Percentiles rank a stretch among this genome's conserved stretches.
phyloP scores from a whole-genome alignment of 2,329 filamentous ascomycete genomes.

The Emergomyces africanus region DNA sequence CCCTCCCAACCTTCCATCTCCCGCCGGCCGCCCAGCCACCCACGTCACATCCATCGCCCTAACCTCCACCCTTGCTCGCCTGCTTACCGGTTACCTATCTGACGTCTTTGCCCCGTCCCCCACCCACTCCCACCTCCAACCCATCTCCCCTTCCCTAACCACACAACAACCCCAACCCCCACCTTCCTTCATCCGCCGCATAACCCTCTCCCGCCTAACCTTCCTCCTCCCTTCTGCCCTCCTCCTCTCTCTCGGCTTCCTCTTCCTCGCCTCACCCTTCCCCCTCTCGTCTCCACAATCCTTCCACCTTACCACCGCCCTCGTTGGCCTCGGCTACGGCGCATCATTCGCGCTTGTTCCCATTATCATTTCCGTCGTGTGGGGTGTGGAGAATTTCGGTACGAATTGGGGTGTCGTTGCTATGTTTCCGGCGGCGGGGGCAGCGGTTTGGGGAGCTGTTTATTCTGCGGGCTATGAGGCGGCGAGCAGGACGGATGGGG shows the following conservation, averaged over 20 bases:
- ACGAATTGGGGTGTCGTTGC: slow-evolving; percentile 97
- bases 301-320: slow-evolving; percentile 74
- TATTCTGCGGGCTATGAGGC: slow-evolving; percentile 48
- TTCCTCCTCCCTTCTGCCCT: slow-evolving; percentile 68
- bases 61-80: slow-evolving; percentile 77
- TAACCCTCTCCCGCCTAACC: slow-evolving; percentile 61
- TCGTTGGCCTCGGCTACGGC: slow-evolving; percentile 85
- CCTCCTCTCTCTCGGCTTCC: slow-evolving; percentile 61
- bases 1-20: slow-evolving; percentile 30
- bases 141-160: slow-evolving; percentile 12
- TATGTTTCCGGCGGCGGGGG: slow-evolving; percentile 77
- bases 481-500: slow-evolving; percentile 24
- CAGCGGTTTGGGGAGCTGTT: slow-evolving; percentile 80
- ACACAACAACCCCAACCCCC: neutral
- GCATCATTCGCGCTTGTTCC: slow-evolving; percentile 81
- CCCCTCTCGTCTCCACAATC: slow-evolving; percentile 65
- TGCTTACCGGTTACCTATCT: slow-evolving; percentile 79
- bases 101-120: slow-evolving; percentile 68
- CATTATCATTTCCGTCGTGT: slow-evolving; percentile 91
- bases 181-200: slow-evolving; percentile 15
- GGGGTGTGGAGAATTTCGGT: slow-evolving; percentile 97
- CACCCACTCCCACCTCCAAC: slow-evolving; percentile 44
- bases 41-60: slow-evolving; percentile 89
- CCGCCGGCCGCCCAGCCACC: slow-evolving; percentile 55
- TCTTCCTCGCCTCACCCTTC: slow-evolving; percentile 65